Evolutionary conservation across 345 rosid species (phyloP), one percentile per base, ranked within the genome.

Genomic region (Microcos paniculata): DNA sequence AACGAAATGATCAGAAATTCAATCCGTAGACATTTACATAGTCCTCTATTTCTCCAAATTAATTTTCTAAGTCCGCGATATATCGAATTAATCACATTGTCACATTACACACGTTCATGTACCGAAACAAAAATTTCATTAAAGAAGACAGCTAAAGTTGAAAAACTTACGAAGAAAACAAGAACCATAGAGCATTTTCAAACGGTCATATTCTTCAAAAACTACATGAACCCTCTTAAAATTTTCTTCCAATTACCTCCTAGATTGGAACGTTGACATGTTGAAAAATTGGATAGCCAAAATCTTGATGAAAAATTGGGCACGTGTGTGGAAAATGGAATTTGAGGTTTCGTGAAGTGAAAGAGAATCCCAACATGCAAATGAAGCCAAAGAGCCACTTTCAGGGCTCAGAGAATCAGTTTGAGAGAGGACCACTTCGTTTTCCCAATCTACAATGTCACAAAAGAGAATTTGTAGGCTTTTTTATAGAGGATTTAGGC

Each of bases 361-460:
- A 14, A 5, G 11, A 28, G 38, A 28, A 28, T 26, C 63, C n/a
- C 63, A 28, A 28, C n/a, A 24, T 15, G 2, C 7, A 59, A 59
- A 59, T 59, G 63, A 59, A 59, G 38, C 63, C 63, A 28, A 59
- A 28, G 63, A 28, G 63, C 19, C 38, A 59, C n/a, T 59, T 28
- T 59, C 63, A 59, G 45, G 38, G 38, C 16, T 59, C 63, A 42
- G 40, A 28, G 63, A 59, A 59, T 61, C 65, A 61, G 38, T 26
- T n/a, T n/a, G n/a, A n/a, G 28, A 31, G 1, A 30, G 42, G 42
- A 61, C 65, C 42, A 61, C 65, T 42, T 42, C 8, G 6, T 40
- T 42, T 9, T 6, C 45, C 9, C 45, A 7, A 7, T 59, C 35
- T 58, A 26, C 64, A 28, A 28, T 14, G 31, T 11, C 31, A 55